Conservation (phyloP, 2,329 filamentous ascomycete species). For the Spiromastix sp. region DNA sequence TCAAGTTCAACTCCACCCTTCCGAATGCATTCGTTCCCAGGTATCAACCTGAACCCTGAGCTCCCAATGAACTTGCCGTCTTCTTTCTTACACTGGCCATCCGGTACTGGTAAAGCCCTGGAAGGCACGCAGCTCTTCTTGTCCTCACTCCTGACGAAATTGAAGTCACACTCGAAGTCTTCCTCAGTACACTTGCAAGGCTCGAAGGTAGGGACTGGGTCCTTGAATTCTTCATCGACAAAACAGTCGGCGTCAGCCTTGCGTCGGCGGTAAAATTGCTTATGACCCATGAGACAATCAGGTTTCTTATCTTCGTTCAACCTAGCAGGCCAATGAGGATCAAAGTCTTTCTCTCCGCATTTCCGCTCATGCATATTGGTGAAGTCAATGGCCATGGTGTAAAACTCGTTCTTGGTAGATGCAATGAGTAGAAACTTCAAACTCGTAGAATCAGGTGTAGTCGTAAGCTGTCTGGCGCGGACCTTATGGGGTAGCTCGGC, state of each 20-base stretch:
- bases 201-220: conserved; percentile 58
- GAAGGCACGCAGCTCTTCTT: conserved; percentile 58
- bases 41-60: conserved; percentile 87
- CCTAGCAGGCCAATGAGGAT: conserved; percentile 83
- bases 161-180: conserved; percentile 96
- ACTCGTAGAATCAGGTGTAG: conserved; percentile 84
- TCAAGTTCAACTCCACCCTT: conserved; percentile 56
- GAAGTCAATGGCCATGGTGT: conserved; percentile 74
- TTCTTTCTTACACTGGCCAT: conserved; percentile 61
- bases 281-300: conserved; percentile 92
- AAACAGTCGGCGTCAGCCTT: conserved; percentile 87
- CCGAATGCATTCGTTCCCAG: conserved; percentile 63
- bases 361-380: conserved; percentile 66
- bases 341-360: conserved; percentile 61
- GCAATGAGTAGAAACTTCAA: conserved; percentile 79
- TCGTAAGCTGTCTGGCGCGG: conserved; percentile 65
- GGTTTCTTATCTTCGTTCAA: conserved; percentile 69
- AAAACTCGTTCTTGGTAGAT: conserved; percentile 43
- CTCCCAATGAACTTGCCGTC: conserved; percentile 70
- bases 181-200: conserved; percentile 69
- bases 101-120: conserved; percentile 54
- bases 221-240: conserved; percentile 73
- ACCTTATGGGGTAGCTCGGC: conserved; percentile 63
- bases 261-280: conserved; percentile 72
- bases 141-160: conserved; percentile 62